phyloP scores from a whole-genome alignment of 2,329 filamentous ascomycete genomes.

The Diaporthe eres region DNA sequence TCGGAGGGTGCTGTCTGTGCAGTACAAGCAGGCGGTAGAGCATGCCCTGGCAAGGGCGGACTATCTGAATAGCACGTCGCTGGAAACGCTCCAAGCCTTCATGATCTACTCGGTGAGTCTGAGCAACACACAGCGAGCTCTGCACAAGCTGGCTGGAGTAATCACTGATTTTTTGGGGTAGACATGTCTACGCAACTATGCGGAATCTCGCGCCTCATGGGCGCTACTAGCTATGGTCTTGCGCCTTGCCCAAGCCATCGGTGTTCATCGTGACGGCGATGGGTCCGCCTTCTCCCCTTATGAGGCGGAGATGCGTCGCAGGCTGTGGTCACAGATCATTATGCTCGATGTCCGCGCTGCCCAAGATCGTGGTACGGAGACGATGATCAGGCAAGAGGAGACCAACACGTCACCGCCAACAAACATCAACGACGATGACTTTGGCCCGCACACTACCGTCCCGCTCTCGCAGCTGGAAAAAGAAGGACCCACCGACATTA shows the following conservation, averaged over 20 bases:
- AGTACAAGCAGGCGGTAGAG: conserved; percentile 54
- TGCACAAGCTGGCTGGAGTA: neutral
- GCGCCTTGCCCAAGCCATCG: conserved; percentile 59
- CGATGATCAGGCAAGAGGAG: conserved; percentile 56
- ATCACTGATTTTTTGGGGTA: conserved; percentile 32
- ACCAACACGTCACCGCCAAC: conserved; percentile 64
- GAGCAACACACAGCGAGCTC: neutral
- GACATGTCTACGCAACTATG: conserved; percentile 55
- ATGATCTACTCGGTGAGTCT: conserved; percentile 55
- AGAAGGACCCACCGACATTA: conserved; percentile 57
- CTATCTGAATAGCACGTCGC: conserved; percentile 57
- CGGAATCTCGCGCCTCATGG: conserved; percentile 58
- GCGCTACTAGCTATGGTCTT: conserved; percentile 57
- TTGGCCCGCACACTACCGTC: conserved; percentile 55
- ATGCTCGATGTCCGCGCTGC: conserved; percentile 70
- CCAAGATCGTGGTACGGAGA: conserved; percentile 66
- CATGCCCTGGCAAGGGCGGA: conserved; percentile 57
- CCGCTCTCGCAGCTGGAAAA: conserved; percentile 49
- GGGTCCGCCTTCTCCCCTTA: conserved; percentile 59
- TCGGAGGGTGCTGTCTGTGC: conserved; percentile 49
- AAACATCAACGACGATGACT: conserved; percentile 68
- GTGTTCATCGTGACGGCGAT: conserved; percentile 59
- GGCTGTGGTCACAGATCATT: conserved; percentile 75
- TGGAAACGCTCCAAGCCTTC: conserved; percentile 58
- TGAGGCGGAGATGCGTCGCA: conserved; percentile 71